Evolutionary conservation across 345 rosid species (phyloP).

Genomic region (Xanthoceras sorbifolium): DNA sequence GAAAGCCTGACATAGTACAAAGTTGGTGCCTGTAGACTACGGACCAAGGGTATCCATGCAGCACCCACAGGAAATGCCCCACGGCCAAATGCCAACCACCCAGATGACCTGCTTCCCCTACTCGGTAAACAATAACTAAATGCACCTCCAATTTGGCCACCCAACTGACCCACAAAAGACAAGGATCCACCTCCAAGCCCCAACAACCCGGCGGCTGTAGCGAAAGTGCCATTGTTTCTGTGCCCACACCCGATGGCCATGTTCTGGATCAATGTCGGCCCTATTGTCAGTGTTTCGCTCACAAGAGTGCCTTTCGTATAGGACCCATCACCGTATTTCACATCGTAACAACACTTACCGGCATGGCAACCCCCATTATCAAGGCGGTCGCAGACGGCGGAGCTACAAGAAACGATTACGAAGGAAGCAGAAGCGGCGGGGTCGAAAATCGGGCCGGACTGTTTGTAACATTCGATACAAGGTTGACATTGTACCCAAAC

Average conservation of each 20-base stretch:
- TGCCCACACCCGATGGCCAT: slow-evolving; percentile 97
- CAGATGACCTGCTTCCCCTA: slow-evolving; percentile 63
- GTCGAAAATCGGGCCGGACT: too few relatives aligned
- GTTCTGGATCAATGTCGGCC: slow-evolving; percentile 47
- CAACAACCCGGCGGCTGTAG: slow-evolving; percentile 84
- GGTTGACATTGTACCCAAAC: too few relatives aligned
- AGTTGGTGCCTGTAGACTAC: too few relatives aligned
- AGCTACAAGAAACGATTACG: slow-evolving; percentile 70
- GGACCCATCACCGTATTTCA: slow-evolving; percentile 93
- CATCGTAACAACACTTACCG: slow-evolving; percentile 84
- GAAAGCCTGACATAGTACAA: too few relatives aligned
- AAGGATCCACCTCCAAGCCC: slow-evolving; percentile 91
- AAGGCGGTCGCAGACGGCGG: slow-evolving; percentile 71
- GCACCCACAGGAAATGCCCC: too few relatives aligned
- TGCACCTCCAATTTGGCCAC: slow-evolving; percentile 82
- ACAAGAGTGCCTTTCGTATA: slow-evolving; percentile 37
- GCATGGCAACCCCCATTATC: slow-evolving; percentile 72
- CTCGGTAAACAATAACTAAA: slow-evolving; percentile 83
- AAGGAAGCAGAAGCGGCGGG: slow-evolving; percentile 66
- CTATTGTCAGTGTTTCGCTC: slow-evolving; percentile 63
- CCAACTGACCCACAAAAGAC: slow-evolving; percentile 85
- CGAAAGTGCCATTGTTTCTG: slow-evolving; percentile 78
- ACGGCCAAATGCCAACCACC: slow-evolving; percentile 77
- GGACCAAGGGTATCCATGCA: too few relatives aligned
- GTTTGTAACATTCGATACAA: too few relatives aligned